Base-by-base conservation (phyloP, 73 alveolate species). In the Tetrahymena elliotti region DNA sequence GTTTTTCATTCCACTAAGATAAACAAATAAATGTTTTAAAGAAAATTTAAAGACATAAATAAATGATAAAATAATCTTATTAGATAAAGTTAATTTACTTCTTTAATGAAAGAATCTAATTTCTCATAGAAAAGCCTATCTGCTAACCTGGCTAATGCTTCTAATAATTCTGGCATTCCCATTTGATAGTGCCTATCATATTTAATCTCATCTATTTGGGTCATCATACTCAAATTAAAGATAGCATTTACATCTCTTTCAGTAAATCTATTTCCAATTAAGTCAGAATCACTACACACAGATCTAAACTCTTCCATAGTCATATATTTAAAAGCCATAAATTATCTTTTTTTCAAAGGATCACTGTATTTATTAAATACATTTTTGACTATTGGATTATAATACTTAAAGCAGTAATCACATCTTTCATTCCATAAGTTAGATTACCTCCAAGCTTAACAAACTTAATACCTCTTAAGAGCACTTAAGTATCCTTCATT, bases 101-200 rank as follows among this genome's bases (percentile, higher is more conserved):
- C 54, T 93, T 39, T 93, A 33, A 93, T 93, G n/a, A 52, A 41
- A 18, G 54, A 41, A 36, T 93, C 83, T 18, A 39, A 37, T n/a
- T 93, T 41, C 33, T 39, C 54, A 39, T 33, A 37, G 22, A 52
- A 35, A 4, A 96, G 54, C 47, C 93, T 93, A 92, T 97, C 98
- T 53, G 98, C 98, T 68, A 95, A 38, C 38, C 98, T 94, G 33
- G 97, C 97, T 7, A 97, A 33, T 6, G 98, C 97, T 94, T 97
- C 98, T 27, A 97, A 24, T 35, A 97, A 95, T 83, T 97, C 98
- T 92, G 93, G 37, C 92, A 93, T 95, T 8, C 68, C 93, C 97
- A 95, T 95, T 93, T 97, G 84, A 38, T 95, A 95, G 94, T 97
- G 98, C 52, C 96, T 95, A 33, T 93, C 93, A 34, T 47, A 35